Conservation (phyloP, 805 yeast genomes). For the Starmerella vaccinii region DNA sequence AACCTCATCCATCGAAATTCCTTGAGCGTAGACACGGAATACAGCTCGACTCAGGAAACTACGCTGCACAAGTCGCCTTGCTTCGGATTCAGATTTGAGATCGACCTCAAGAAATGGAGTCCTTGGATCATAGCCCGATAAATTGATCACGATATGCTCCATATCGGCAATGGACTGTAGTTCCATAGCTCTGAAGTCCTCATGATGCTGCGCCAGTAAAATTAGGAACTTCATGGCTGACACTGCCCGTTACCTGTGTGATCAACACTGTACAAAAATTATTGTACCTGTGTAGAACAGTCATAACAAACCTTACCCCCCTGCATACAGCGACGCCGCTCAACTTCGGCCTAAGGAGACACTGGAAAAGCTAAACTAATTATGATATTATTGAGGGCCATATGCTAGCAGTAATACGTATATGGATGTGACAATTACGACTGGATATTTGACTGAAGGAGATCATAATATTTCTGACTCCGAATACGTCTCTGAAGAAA, state of each 20-base stretch:
- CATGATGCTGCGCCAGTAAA: constrained; percentile 78
- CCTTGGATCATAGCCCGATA: constrained; percentile 45
- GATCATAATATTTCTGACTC: not conserved
- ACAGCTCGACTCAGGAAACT: constrained; percentile 64
- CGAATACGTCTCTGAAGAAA: not conserved
- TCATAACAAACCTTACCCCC: too few species aligned
- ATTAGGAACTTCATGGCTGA: constrained; percentile 46
- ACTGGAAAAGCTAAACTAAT: too few species aligned
- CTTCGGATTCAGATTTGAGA: constrained; percentile 57
- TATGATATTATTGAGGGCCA: not conserved
- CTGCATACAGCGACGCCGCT: too few species aligned
- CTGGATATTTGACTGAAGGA: not conserved
- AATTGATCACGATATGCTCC: constrained; percentile 45
- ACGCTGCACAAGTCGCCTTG: constrained; percentile 51
- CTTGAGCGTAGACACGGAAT: constrained; percentile 79
- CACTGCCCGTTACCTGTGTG: not conserved
- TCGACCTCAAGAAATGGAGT: constrained; percentile 63
- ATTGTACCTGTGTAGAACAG: too few species aligned
- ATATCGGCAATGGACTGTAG: constrained; percentile 72
- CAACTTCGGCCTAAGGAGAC: too few species aligned
- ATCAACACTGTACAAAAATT: not conserved
- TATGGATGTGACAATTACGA: not conserved
- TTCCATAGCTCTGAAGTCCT: constrained; percentile 70
- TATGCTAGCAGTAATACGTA: not conserved
- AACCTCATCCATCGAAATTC: constrained; percentile 43